phyloP scores from a whole-genome alignment of 352 stramenopile genomes.

The Globisporangium yorkense region DNA sequence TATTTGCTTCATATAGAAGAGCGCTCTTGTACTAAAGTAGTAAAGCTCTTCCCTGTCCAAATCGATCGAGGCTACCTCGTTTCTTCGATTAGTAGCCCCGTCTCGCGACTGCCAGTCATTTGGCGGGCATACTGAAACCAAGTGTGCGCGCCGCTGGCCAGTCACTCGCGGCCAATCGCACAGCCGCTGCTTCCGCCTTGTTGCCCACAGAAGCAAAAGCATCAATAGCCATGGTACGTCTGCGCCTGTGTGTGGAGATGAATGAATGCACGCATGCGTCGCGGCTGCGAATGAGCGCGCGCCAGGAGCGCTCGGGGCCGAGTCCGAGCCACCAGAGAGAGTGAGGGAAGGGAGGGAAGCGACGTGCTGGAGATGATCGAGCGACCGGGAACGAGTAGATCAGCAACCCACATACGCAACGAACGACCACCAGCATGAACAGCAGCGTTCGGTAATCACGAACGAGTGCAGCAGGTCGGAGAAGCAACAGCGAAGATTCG shows the following conservation, averaged over 20 bases:
- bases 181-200: conserved; percentile 29
- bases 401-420: background rate
- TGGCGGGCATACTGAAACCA: conserved; percentile 54
- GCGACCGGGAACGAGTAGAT: background rate
- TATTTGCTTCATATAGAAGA: background rate
- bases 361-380: background rate
- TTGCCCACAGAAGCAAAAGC: conserved; percentile 85
- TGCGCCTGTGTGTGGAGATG: background rate
- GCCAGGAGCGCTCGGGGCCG: background rate
- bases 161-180: conserved; percentile 13
- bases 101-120: conserved; percentile 81
- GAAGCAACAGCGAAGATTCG: no score
- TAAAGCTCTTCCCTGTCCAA: background rate
- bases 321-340: background rate
- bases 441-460: background rate
- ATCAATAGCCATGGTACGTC: conserved; percentile 80
- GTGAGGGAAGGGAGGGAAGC: background rate
- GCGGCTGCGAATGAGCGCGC: background rate
- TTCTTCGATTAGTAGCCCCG: conserved; percentile 29
- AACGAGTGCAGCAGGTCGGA: background rate
- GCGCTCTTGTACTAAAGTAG: background rate
- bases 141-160: conserved; percentile 37
- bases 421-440: background rate
- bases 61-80: conserved; percentile 5
- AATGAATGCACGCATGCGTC: conserved; percentile 1